Conservation (phyloP, 108 stramenopile species). For the Skeletonema menzelii region DNA sequence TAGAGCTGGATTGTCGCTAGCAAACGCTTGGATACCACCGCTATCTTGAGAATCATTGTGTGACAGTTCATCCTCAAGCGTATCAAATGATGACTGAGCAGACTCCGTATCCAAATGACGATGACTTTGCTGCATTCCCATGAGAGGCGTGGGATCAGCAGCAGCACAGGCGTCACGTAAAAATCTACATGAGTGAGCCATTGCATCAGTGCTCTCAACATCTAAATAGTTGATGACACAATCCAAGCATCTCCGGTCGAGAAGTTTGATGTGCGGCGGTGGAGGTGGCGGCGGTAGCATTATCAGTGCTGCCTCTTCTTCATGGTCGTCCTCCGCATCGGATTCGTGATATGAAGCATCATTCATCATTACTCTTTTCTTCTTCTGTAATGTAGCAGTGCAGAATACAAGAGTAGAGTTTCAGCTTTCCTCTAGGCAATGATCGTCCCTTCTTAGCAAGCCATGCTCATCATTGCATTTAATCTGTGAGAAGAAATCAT, state of each 20-base stretch:
- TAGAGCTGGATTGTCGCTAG: not conserved
- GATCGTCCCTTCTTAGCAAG: too few relatives aligned
- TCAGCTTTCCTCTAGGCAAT: too few relatives aligned
- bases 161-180: not conserved
- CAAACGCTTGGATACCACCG: too few relatives aligned
- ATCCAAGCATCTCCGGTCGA: not conserved
- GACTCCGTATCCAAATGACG: not conserved
- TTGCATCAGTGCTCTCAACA: not conserved
- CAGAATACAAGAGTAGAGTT: too few relatives aligned
- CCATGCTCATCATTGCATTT: too few relatives aligned
- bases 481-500: too few relatives aligned
- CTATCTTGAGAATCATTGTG: not conserved
- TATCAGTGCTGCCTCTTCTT: too few relatives aligned
- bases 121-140: not conserved
- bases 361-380: not conserved
- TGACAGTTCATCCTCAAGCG: not conserved
- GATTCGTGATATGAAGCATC: not conserved
- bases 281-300: slow-evolving; percentile 8
- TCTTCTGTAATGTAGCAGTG: too few relatives aligned
- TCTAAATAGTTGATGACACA: not conserved
- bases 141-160: not conserved
- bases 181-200: not conserved
- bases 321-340: not conserved
- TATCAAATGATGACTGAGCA: not conserved
- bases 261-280: slow-evolving; percentile 17